Percentiles rank a stretch among this genome's conserved stretches.
These are phyloP conservation scores for Cryptococcus sp. DNA, from an alignment of 1,284 basidiomycete species.

Conservation along the genomic window DNA sequence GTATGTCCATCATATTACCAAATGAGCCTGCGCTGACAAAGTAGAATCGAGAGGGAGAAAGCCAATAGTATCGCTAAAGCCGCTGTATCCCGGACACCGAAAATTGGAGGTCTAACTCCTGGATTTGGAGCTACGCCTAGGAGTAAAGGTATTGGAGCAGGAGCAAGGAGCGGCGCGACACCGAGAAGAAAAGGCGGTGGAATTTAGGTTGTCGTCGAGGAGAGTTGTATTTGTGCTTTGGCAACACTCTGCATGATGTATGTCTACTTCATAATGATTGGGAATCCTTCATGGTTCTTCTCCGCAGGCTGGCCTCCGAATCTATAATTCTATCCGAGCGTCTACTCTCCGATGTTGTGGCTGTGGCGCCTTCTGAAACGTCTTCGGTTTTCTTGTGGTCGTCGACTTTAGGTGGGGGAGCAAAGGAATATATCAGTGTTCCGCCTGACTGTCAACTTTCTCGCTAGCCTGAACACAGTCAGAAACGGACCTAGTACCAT, in stretches of 20 bases:
- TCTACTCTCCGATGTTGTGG: too few species aligned
- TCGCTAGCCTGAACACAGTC: neutral
- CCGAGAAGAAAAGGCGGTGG: slow-evolving; percentile 49
- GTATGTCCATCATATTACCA: slow-evolving; percentile 53
- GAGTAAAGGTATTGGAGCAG: slow-evolving; percentile 58
- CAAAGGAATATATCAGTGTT: slow-evolving; percentile 25
- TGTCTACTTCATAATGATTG: neutral
- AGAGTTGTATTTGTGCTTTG: neutral
- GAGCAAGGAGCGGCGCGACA: slow-evolving; percentile 56
- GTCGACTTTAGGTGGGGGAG: slow-evolving; percentile 4
- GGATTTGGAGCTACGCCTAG: slow-evolving; percentile 57
- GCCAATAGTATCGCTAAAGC: slow-evolving; percentile 63
- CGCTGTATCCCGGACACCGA: slow-evolving; percentile 58
- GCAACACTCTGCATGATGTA: neutral
- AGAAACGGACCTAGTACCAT: slow-evolving; percentile 42
- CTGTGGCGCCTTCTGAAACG: neutral
- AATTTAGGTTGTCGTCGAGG: slow-evolving; percentile 21
- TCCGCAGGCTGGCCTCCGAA: too few species aligned
- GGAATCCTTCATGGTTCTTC: neutral
- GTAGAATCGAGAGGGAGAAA: slow-evolving; percentile 46
- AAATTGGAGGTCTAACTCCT: slow-evolving; percentile 67
- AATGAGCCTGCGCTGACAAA: neutral
- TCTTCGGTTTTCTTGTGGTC: neutral
- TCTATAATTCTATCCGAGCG: too few species aligned
- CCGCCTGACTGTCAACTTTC: slow-evolving; percentile 15